Conservation (phyloP, 495 filamentous ascomycete genomes). For the Aspergillus incahuasiensis region DNA sequence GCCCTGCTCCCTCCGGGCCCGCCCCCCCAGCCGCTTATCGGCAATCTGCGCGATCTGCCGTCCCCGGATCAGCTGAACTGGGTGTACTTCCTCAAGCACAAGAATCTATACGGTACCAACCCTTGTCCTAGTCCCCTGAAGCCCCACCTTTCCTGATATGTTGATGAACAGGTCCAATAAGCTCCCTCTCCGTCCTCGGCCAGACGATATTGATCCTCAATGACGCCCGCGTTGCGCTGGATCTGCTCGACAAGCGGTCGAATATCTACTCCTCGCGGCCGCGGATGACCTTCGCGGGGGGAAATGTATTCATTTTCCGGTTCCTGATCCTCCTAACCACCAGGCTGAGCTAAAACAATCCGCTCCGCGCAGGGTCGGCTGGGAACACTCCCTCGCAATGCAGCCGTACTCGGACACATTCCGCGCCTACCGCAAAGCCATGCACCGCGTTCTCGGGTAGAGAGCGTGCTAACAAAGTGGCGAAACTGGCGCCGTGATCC, state of each 20-base stretch:
- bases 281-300: conserved; percentile 27
- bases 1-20: conserved; percentile 41
- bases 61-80: conserved; percentile 32
- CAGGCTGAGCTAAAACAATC: not conserved
- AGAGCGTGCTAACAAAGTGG: conserved; percentile 5
- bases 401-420: conserved; percentile 34
- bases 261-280: conserved; percentile 41
- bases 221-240: conserved; percentile 34
- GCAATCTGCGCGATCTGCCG: conserved; percentile 44
- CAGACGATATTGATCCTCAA: conserved; percentile 47
- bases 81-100: conserved; percentile 44
- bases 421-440: conserved; percentile 39
- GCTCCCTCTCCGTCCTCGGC: conserved; percentile 46
- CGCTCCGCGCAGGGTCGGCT: conserved; percentile 23
- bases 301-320: conserved; percentile 31
- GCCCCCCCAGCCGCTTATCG: conserved; percentile 36
- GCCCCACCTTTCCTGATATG: not conserved
- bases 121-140: too few relatives aligned
- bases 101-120: conserved; percentile 38
- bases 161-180: conserved; percentile 36
- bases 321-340: not conserved
- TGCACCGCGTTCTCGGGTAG: conserved; percentile 25
- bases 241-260: conserved; percentile 46
- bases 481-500: conserved; percentile 36
- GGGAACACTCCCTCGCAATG: conserved; percentile 32